Percentiles rank a stretch among this genome's conserved stretches.
Conservation (phyloP, 192 early-diverging fungal species). For the Kappamyces sp. region DNA sequence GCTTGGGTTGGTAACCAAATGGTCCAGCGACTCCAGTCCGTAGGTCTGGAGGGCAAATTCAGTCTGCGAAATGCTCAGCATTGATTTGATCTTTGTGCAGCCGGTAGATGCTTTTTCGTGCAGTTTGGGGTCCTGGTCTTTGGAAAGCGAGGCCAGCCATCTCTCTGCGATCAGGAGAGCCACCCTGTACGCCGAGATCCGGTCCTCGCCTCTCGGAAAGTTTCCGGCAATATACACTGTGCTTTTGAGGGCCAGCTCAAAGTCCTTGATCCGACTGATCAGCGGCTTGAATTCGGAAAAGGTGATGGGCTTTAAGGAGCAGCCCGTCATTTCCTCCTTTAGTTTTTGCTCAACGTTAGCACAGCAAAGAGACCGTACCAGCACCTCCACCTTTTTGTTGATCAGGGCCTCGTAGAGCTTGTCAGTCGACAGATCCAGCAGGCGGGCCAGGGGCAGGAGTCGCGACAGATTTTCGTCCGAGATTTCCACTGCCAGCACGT, state of each 20-base stretch:
- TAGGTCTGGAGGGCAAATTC: conserved; percentile 34
- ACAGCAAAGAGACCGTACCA: not conserved
- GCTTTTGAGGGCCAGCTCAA: conserved; percentile 44
- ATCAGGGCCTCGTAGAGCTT: conserved; percentile 60
- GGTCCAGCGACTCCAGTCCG: conserved; percentile 21
- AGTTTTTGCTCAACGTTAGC: not conserved
- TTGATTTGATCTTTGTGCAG: not conserved
- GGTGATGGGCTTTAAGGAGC: conserved; percentile 7
- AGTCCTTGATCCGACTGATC: conserved; percentile 47
- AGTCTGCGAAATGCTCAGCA: conserved; percentile 33
- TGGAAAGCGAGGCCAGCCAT: conserved; percentile 2
- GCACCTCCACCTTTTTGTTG: conserved; percentile 39
- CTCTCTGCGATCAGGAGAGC: conserved; percentile 44
- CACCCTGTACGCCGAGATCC: conserved; percentile 54
- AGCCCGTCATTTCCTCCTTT: not conserved
- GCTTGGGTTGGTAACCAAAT: conserved; percentile 24
- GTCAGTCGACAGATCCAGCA: conserved; percentile 50
- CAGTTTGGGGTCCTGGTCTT: not conserved
- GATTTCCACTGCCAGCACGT: conserved; percentile 48
- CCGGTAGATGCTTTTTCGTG: conserved; percentile 5
- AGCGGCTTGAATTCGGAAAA: conserved; percentile 49
- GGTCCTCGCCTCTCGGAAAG: conserved; percentile 55
- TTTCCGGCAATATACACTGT: conserved; percentile 48
- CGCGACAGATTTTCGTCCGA: conserved; percentile 41
- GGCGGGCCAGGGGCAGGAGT: conserved; percentile 49